These are phyloP conservation scores for Trapa bicornis DNA, from an alignment of 345 rosid species.

Conservation along the genomic window DNA sequence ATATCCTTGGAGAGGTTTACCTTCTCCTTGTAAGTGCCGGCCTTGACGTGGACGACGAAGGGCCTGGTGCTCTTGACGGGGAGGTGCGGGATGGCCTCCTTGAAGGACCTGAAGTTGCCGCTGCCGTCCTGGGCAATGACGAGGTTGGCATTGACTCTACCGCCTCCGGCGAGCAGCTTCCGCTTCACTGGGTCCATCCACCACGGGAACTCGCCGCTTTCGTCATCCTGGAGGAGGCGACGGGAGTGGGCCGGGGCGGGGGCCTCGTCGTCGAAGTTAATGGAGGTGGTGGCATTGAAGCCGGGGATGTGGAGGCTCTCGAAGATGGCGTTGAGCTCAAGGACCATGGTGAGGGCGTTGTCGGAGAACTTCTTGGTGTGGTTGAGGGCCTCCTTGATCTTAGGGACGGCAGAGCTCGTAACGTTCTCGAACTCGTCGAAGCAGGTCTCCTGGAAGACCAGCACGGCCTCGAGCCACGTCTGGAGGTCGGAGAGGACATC, in stretches of 20 bases:
- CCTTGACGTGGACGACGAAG: constrained; percentile 23
- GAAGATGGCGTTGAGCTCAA: constrained; percentile 13
- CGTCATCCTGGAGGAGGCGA: constrained; percentile 10
- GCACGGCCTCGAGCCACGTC: constrained; percentile 30
- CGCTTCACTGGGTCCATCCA: constrained; percentile 22
- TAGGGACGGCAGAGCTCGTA: constrained; percentile 17
- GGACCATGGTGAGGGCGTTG: constrained; percentile 28
- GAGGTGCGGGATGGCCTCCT: constrained; percentile 13
- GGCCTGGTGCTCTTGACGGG: constrained; percentile 9
- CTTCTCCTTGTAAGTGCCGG: constrained; percentile 24
- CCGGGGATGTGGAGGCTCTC: constrained; percentile 8
- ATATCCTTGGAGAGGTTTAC: constrained; percentile 12
- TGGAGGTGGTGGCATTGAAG: neutral
- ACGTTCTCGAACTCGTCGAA: constrained; percentile 28
- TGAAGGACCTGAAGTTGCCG: constrained; percentile 24
- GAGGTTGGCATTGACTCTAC: constrained; percentile 13
- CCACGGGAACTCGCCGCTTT: constrained; percentile 11
- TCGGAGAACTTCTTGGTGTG: constrained; percentile 20
- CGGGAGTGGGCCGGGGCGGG: neutral
- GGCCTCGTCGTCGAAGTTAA: too few relatives aligned
- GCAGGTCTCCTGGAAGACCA: constrained; percentile 35
- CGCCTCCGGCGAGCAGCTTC: constrained; percentile 11
- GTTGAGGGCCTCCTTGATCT: constrained; percentile 21
- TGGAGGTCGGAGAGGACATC: constrained; percentile 15
- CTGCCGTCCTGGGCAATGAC: constrained; percentile 35